phyloP scores from a whole-genome alignment of 2,329 filamentous ascomycete species.

The Venturia pyrina region DNA sequence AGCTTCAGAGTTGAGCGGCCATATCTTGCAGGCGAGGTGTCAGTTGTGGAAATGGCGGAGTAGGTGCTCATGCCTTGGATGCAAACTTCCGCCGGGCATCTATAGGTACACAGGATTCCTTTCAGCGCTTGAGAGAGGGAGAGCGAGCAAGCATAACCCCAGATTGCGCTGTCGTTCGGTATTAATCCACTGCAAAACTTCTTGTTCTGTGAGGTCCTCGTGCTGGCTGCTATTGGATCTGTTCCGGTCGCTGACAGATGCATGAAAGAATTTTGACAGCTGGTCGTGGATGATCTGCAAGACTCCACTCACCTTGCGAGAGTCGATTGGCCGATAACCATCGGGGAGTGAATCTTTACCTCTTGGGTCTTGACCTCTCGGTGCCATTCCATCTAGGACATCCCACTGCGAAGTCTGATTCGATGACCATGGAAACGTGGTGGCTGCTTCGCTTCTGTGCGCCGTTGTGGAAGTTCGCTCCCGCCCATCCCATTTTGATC shows the following conservation, averaged over 20 bases:
- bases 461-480: background rate
- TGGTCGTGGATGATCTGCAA: background rate
- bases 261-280: constrained; percentile 1
- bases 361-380: constrained; percentile 7
- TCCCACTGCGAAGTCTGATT: background rate
- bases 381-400: background rate
- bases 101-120: too few relatives aligned
- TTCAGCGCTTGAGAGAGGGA: background rate
- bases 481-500: background rate
- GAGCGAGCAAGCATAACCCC: background rate
- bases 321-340: background rate
- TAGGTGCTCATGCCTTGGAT: background rate
- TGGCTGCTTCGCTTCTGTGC: constrained; percentile 3
- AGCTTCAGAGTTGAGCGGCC: background rate
- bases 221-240: background rate
- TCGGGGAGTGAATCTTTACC: background rate
- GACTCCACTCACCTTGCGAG: background rate
- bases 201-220: background rate
- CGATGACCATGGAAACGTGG: background rate
- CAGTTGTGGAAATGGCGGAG: background rate
- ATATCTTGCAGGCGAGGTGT: background rate
- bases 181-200: background rate
- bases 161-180: background rate
- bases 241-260: background rate
- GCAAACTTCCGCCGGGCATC: background rate